Evolutionary conservation across 2,329 filamentous ascomycete species (phyloP).

Genomic region (Diaporthe vaccinii): DNA sequence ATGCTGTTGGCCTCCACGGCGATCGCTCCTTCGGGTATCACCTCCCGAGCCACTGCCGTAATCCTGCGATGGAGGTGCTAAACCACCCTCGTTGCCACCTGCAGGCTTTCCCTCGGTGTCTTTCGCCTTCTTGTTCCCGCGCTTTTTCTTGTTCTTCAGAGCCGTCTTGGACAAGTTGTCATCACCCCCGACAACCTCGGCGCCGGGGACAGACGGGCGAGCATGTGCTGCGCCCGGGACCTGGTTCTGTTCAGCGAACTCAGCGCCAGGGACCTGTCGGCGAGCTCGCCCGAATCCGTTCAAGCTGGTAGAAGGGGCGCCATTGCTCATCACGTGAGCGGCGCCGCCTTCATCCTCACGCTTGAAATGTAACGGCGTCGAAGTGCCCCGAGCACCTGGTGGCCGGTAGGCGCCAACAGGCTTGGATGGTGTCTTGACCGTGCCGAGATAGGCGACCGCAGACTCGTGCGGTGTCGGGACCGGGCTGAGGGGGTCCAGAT

Average conservation of each 20-base stretch:
- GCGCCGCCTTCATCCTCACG: slow-evolving; percentile 95
- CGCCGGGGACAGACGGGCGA: slow-evolving; percentile 56
- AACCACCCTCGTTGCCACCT: slow-evolving; percentile 60
- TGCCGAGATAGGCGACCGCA: slow-evolving; percentile 84
- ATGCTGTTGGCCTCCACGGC: slow-evolving; percentile 63
- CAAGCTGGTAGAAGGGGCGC: slow-evolving; percentile 70
- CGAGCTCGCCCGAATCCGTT: slow-evolving; percentile 86
- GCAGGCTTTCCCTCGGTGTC: slow-evolving; percentile 74
- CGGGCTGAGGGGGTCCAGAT: slow-evolving; percentile 78
- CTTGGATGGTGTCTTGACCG: slow-evolving; percentile 94
- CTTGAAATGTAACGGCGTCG: slow-evolving; percentile 94
- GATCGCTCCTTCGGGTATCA: slow-evolving; percentile 76
- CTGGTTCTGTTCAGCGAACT: slow-evolving; percentile 70
- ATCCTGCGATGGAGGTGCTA: slow-evolving; percentile 61
- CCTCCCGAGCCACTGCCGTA: slow-evolving; percentile 59
- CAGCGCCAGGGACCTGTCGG: slow-evolving; percentile 89
- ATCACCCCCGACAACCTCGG: slow-evolving; percentile 74
- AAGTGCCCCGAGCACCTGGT: slow-evolving; percentile 89
- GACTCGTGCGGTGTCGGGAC: slow-evolving; percentile 86
- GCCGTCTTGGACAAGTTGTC: slow-evolving; percentile 86
- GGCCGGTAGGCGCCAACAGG: slow-evolving; percentile 97
- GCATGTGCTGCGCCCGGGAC: slow-evolving; percentile 60
- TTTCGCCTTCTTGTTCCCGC: slow-evolving; percentile 89
- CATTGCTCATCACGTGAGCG: slow-evolving; percentile 85
- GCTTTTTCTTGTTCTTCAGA: slow-evolving; percentile 98